Percentiles rank a stretch among this genome's conserved stretches.
Conservation (phyloP, 768 basidiomycete genomes). For the Lanmaoa rubissima region DNA sequence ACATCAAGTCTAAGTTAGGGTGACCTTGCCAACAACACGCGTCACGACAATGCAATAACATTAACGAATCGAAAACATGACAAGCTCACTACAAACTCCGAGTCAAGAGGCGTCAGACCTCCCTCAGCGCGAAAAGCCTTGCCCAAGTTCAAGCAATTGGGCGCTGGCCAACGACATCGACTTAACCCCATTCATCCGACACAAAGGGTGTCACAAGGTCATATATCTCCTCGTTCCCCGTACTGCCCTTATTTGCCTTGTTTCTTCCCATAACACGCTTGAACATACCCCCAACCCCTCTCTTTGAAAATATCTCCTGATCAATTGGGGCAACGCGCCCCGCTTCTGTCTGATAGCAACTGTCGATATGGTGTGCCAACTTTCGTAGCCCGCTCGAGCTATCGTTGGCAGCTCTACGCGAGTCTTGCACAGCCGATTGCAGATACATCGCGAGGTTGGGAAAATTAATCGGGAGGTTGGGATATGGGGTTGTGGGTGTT, state of each 20-base stretch:
- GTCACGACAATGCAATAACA: neutral
- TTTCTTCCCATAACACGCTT: conserved; percentile 59
- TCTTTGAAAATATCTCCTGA: conserved; percentile 39
- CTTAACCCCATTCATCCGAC: conserved; percentile 67
- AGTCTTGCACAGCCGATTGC: conserved; percentile 66
- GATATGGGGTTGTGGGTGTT: conserved; percentile 57
- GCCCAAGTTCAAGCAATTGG: neutral
- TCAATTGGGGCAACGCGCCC: conserved; percentile 24
- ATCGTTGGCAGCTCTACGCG: conserved; percentile 59
- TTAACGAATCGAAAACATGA: neutral
- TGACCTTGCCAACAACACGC: neutral
- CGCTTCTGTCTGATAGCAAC: conserved; percentile 57
- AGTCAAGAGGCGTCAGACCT: neutral
- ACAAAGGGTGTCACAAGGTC: conserved; percentile 83
- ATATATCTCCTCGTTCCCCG: conserved; percentile 75
- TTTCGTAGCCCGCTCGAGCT: conserved; percentile 60
- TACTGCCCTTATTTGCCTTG: conserved; percentile 44
- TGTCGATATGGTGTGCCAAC: conserved; percentile 66
- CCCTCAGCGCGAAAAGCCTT: neutral
- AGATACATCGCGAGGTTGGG: conserved; percentile 76
- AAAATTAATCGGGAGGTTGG: conserved; percentile 70
- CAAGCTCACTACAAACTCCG: neutral
- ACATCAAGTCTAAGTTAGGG: neutral
- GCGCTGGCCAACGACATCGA: neutral
- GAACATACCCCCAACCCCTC: conserved; percentile 51